Percentiles rank a stretch among this genome's conserved stretches.
Conservation (phyloP, 1,284 basidiomycete genomes). For the Cryptococcus neoformans region DNA sequence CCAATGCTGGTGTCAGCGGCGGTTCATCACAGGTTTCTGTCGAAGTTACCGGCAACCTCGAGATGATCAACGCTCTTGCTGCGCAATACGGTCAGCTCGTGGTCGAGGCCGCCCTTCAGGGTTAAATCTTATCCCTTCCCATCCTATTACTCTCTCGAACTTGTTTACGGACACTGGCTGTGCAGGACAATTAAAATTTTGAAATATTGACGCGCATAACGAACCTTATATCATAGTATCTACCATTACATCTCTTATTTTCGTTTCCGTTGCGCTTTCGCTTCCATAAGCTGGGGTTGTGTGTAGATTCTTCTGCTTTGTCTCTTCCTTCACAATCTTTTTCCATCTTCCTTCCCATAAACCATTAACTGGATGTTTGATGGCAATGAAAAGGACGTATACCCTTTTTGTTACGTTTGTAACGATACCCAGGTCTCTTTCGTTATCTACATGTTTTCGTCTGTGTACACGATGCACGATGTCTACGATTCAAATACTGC, state of each 20-base stretch:
- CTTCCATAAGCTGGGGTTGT: not conserved
- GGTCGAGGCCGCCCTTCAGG: slow-evolving; percentile 10
- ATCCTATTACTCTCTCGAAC: not conserved
- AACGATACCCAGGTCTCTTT: not conserved
- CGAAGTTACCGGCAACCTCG: slow-evolving; percentile 6
- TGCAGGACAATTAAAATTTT: not conserved
- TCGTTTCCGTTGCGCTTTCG: not conserved
- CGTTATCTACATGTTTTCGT: not conserved
- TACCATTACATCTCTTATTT: not conserved
- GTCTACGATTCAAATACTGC: not conserved
- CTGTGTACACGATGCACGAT: not conserved
- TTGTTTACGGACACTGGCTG: not conserved
- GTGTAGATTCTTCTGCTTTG: not conserved
- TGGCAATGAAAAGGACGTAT: not conserved
- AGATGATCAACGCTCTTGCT: slow-evolving; percentile 11
- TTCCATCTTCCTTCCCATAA: not conserved
- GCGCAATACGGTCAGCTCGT: slow-evolving; percentile 19
- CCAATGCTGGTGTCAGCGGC: not conserved
- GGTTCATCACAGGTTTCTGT: not conserved
- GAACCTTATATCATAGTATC: not conserved
- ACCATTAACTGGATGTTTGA: not conserved
- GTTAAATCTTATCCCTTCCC: not conserved
- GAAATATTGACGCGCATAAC: not conserved
- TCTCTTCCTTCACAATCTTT: too few relatives aligned
- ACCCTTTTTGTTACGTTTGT: not conserved